phyloP scores from a whole-genome alignment of 805 yeast species.

The Priceomyces medius region DNA sequence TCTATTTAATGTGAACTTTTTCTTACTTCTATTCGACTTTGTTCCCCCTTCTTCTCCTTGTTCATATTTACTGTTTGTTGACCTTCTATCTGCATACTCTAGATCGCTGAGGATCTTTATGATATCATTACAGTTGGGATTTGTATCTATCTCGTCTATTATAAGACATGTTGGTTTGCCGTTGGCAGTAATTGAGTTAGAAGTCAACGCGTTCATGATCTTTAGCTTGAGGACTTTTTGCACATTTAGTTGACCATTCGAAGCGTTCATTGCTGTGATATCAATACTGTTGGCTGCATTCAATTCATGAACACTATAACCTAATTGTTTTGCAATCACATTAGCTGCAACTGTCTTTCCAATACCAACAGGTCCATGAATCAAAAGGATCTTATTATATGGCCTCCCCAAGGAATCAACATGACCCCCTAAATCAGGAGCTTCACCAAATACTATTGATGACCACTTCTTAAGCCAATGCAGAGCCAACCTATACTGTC shows the following conservation, averaged over 20 bases:
- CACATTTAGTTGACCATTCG: slow-evolving; percentile 42
- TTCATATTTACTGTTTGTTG: slow-evolving; percentile 26
- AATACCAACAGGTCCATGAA: slow-evolving; percentile 91
- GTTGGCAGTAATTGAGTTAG: slow-evolving; percentile 57
- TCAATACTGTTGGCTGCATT: slow-evolving; percentile 64
- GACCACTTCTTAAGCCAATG: slow-evolving; percentile 44
- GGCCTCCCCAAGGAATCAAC: slow-evolving; percentile 37
- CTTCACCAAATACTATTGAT: slow-evolving; percentile 28
- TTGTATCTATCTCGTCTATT: slow-evolving; percentile 80
- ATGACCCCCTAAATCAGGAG: slow-evolving; percentile 8
- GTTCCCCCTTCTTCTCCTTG: slow-evolving; percentile 14
- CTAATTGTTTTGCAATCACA: slow-evolving; percentile 75
- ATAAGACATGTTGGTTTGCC: slow-evolving; percentile 79
- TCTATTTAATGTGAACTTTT: slow-evolving; percentile 51
- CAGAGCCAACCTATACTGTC: slow-evolving; percentile 35
- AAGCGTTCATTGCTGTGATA: slow-evolving; percentile 21
- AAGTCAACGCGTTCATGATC: slow-evolving; percentile 55
- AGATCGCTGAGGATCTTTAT: slow-evolving; percentile 57
- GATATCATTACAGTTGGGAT: slow-evolving; percentile 36
- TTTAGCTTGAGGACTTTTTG: slow-evolving; percentile 33
- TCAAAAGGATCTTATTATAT: slow-evolving; percentile 58
- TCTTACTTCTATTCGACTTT: slow-evolving; percentile 28
- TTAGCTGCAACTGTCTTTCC: slow-evolving; percentile 93
- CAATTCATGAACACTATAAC: slow-evolving; percentile 77
- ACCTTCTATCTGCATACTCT: slow-evolving; percentile 54